Conservation (phyloP, 768 basidiomycete species). For the Lactarius tabidus region DNA sequence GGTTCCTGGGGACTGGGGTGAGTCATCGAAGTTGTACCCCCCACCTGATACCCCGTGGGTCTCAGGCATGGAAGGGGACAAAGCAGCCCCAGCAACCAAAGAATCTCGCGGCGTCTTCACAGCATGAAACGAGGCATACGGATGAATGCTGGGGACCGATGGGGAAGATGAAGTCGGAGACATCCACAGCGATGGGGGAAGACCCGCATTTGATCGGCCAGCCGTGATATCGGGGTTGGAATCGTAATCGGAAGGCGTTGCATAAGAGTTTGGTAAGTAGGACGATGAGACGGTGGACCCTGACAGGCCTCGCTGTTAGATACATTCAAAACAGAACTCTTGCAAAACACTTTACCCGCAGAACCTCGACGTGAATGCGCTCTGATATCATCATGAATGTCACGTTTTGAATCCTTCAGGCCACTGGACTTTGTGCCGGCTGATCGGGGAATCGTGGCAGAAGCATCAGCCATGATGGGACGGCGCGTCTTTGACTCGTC, state of each 20-base stretch:
- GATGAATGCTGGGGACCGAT: conserved; percentile 37
- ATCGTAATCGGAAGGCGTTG: conserved; percentile 30
- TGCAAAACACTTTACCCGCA: conserved; percentile 9
- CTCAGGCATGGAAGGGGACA: conserved; percentile 31
- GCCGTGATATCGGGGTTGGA: conserved; percentile 31
- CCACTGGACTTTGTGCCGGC: conserved; percentile 4
- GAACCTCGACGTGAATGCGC: conserved; percentile 19
- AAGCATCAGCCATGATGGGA: not conserved
- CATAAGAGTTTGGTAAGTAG: conserved; percentile 20
- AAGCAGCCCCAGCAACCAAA: conserved; percentile 19
- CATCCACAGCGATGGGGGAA: conserved; percentile 85
- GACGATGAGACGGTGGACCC: conserved; percentile 21
- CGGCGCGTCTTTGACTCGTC: conserved; percentile 4
- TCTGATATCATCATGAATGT: not conserved
- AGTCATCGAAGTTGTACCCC: conserved; percentile 1
- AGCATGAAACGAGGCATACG: conserved; percentile 28
- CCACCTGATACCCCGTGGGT: conserved; percentile 28
- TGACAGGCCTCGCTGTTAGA: conserved; percentile 3
- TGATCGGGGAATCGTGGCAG: not conserved
- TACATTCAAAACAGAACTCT: not conserved
- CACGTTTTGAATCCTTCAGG: not conserved
- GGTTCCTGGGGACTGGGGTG: conserved; percentile 13
- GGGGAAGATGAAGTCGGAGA: conserved; percentile 56
- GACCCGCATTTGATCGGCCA: conserved; percentile 50
- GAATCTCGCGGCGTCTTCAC: conserved; percentile 20